Conservation (phyloP, 2,329 filamentous ascomycete genomes). For the Pyrenophora tritici-repentis region DNA sequence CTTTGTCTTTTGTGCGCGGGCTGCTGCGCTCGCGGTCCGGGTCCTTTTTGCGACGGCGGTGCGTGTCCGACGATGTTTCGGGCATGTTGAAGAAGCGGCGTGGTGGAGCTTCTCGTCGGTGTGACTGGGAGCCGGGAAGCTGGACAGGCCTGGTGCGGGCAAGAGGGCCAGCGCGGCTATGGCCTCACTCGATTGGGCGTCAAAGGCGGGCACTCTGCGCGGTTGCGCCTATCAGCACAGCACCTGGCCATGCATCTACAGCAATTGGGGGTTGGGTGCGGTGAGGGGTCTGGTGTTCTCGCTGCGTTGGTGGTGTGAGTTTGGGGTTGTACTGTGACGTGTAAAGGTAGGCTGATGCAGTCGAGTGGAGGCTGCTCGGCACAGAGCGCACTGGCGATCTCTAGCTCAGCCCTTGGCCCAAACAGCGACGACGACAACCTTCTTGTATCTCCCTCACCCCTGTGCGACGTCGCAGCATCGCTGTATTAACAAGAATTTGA, state of each 20-base stretch:
- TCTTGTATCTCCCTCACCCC: not conserved
- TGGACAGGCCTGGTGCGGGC: constrained; percentile 25
- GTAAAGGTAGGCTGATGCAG: constrained; percentile 6
- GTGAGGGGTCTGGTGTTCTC: constrained; percentile 11
- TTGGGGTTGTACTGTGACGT: constrained; percentile 27
- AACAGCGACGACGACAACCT: not conserved
- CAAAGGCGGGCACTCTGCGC: constrained; percentile 24
- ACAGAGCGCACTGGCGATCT: not conserved
- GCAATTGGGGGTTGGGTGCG: constrained; percentile 15
- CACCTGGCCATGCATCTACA: constrained; percentile 35
- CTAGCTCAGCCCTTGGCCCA: constrained; percentile 1
- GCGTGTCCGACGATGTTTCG: constrained; percentile 38
- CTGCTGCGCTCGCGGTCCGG: constrained; percentile 32
- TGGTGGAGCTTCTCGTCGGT: constrained; percentile 22
- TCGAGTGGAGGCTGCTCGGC: constrained; percentile 8
- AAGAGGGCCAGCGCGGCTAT: constrained; percentile 37
- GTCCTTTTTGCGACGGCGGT: constrained; percentile 47
- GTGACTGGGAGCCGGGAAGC: constrained; percentile 24
- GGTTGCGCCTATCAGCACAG: constrained; percentile 41
- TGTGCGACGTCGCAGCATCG: no score
- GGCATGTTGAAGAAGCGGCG: constrained; percentile 30
- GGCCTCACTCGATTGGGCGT: constrained; percentile 36
- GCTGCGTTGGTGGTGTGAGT: constrained; percentile 14
- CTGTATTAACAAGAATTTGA: no score
- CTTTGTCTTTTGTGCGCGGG: constrained; percentile 34